Evolutionary conservation across 139 green algal genomes (phyloP).

Genomic region (Auxenochlorella pyrenoidosa): DNA sequence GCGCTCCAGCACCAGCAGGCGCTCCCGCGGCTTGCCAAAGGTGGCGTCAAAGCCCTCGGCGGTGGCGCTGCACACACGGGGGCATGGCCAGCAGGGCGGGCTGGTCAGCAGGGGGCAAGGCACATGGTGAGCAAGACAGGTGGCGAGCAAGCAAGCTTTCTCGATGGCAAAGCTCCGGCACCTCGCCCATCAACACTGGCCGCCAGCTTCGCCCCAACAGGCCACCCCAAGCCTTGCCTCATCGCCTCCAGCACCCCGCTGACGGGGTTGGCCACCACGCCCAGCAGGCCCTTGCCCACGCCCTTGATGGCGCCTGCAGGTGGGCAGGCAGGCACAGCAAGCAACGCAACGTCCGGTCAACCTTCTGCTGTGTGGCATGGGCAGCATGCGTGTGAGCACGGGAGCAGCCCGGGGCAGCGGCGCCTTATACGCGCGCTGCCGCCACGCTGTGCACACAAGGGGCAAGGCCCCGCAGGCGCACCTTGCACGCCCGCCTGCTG

Average conservation of each 20-base stretch:
- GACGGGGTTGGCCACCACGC: conserved; percentile 78
- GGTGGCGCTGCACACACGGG: background rate
- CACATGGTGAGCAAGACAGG: too few relatives aligned
- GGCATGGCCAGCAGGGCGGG: background rate
- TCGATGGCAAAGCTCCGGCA: too few relatives aligned
- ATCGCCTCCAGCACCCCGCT: conserved; percentile 77
- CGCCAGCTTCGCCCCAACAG: too few relatives aligned
- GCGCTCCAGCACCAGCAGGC: conserved; percentile 52
- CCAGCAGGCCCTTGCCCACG: conserved; percentile 83
- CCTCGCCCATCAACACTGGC: too few relatives aligned
- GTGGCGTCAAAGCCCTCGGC: conserved; percentile 78
- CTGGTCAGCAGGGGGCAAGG: background rate
- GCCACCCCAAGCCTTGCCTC: conserved; percentile 27
- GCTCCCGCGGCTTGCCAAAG: conserved; percentile 51
- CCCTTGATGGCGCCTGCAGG: conserved; percentile 57
- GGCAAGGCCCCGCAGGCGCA: conserved; percentile 1
- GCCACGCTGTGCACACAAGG: too few relatives aligned
- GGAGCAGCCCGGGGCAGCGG: too few relatives aligned
- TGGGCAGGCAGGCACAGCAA: background rate
- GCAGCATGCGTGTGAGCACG: too few relatives aligned
- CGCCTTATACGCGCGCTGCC: too few relatives aligned
- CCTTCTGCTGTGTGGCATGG: too few relatives aligned
- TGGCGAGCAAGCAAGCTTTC: too few relatives aligned
- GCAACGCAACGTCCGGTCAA: too few relatives aligned
- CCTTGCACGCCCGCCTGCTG: conserved; percentile 71